Base-by-base conservation (phyloP, 2,329 filamentous ascomycete genomes). In the Neoarthrinium moseri region DNA sequence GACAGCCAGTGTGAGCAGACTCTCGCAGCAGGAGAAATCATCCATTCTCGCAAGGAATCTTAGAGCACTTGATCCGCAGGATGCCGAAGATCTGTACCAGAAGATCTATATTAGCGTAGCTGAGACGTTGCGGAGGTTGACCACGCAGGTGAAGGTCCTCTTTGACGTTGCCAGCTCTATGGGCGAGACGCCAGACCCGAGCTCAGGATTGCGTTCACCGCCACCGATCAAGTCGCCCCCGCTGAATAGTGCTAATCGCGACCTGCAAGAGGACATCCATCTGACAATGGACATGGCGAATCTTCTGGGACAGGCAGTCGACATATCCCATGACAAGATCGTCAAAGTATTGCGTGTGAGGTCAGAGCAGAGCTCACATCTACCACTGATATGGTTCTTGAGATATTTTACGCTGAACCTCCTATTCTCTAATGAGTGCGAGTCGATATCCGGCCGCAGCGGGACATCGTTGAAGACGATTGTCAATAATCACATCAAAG, bases 101-200 rank as follows among this genome's bases (percentile, higher is more conserved):
- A 88, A 83, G 47, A 87, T 95, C 13, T 99, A 97, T 60, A 86
- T 91, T 15, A 84, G 87, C 26, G 86, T 96, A 7, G 87, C 92
- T 4, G 94, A 99, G 69, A 89, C 89, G 4, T 65, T 99, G 38
- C 79, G 94, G 46, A 80, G 94, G 58, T 72, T 96, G 6, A 90
- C 89, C 15, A 91, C 90, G 1, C 92, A 97, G 63, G 87, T 94
- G 45, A 99, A 99, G 65, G 84, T 97, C 8, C 70, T 99, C n/a
- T 75, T 99, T 8, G 94, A 99, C 65, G 88, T 96, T 17, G 94
- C 91, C 1, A 96, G 91, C 62, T 85, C 82, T 11, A 76, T 88
- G 42, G 74, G 78, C 12, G 70, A 75, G 27, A 61, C 54, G 18
- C 59, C 60, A 32, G 58, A 59, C 47, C 54, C 48, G 52, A 66